A percentile compares a stretch with the other conserved stretches of the same genome.
Conservation (phyloP, 2,329 filamentous ascomycete genomes). For the Ophiostoma pallidulum region DNA sequence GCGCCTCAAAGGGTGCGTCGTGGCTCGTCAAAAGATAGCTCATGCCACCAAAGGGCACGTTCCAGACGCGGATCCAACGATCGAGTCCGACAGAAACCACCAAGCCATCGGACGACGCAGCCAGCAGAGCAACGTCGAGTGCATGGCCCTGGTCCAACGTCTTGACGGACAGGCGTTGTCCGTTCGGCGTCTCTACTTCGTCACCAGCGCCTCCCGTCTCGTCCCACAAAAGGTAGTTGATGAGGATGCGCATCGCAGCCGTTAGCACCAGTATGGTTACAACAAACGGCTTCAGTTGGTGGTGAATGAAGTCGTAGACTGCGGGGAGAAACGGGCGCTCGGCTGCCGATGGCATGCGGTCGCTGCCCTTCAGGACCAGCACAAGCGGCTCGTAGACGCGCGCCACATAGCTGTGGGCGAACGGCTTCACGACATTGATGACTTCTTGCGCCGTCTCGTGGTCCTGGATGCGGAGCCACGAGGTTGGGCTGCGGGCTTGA, state of each 20-base stretch:
- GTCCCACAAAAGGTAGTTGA: constrained; percentile 56
- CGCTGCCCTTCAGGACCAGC: constrained; percentile 59
- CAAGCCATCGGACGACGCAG: constrained; percentile 52
- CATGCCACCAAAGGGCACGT: constrained; percentile 37
- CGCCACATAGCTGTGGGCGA: constrained; percentile 61
- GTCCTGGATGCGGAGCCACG: constrained; percentile 69
- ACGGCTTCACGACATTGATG: constrained; percentile 65
- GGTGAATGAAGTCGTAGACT: constrained; percentile 57
- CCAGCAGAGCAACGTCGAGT: constrained; percentile 59
- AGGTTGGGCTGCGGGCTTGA: constrained; percentile 64
- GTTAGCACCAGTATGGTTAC: constrained; percentile 54
- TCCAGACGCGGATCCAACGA: constrained; percentile 57
- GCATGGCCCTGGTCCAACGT: constrained; percentile 54
- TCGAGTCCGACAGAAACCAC: constrained; percentile 64
- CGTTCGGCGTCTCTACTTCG: constrained; percentile 23
- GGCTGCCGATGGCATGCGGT: constrained; percentile 48
- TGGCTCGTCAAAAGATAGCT: constrained; percentile 34
- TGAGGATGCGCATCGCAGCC: constrained; percentile 57
- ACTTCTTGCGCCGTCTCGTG: constrained; percentile 70
- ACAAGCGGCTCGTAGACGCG: constrained; percentile 66
- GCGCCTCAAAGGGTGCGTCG: constrained; percentile 24
- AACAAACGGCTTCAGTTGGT: constrained; percentile 50
- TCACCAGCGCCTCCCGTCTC: constrained; percentile 34
- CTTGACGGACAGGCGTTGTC: constrained; percentile 47
- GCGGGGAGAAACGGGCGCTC: constrained; percentile 44